A percentile compares a stretch with the other conserved stretches of the same genome.
phyloP scores from a whole-genome alignment of 2,329 filamentous ascomycete species.

The Penicillium concentricum region DNA sequence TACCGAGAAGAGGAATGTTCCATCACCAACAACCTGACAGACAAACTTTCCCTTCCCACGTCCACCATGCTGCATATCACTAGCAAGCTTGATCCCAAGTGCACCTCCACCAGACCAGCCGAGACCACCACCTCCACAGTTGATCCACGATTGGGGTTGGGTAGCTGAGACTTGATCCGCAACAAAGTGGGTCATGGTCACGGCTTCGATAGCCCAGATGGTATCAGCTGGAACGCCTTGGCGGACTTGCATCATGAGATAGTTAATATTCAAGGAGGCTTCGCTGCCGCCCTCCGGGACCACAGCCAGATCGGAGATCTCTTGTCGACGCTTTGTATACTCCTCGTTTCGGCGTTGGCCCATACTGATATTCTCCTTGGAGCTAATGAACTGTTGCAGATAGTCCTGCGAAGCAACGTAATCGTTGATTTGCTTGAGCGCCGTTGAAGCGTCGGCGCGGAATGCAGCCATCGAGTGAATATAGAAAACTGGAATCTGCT shows the following conservation, averaged over 20 bases:
- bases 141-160: slow-evolving; percentile 72
- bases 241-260: slow-evolving; percentile 57
- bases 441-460: slow-evolving; percentile 62
- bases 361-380: slow-evolving; percentile 44
- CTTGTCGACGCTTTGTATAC: slow-evolving; percentile 59
- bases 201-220: slow-evolving; percentile 75
- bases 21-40: slow-evolving; percentile 66
- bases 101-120: slow-evolving; percentile 78
- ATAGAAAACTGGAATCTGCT: slow-evolving; percentile 73
- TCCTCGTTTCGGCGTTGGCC: slow-evolving; percentile 57
- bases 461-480: slow-evolving; percentile 65
- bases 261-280: slow-evolving; percentile 62
- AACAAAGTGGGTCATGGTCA: slow-evolving; percentile 68
- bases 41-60: slow-evolving; percentile 58
- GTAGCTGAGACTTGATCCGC: slow-evolving; percentile 69
- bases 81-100: slow-evolving; percentile 73
- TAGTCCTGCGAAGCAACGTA: slow-evolving; percentile 54
- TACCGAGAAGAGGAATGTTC: slow-evolving; percentile 65
- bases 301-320: slow-evolving; percentile 57
- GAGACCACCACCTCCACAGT: slow-evolving; percentile 76
- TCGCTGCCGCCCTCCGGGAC: slow-evolving; percentile 56
- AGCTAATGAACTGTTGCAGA: slow-evolving; percentile 45
- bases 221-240: slow-evolving; percentile 61
- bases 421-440: slow-evolving; percentile 68
- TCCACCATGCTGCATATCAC: slow-evolving; percentile 52